phyloP scores from a whole-genome alignment of 805 yeast genomes.

The Monosporozyma solicola region DNA sequence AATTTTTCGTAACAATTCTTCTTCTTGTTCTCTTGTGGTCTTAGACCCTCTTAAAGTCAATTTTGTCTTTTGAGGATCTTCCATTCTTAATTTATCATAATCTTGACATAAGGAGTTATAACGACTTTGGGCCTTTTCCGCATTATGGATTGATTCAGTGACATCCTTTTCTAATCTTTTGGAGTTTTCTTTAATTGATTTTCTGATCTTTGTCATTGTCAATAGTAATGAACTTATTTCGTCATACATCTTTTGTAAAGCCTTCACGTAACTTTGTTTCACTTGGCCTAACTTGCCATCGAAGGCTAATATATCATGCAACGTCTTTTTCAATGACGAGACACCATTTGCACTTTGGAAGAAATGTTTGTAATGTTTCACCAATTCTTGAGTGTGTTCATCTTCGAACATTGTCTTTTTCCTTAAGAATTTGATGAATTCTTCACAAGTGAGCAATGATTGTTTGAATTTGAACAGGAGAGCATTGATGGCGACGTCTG shows the following conservation, averaged over 20 bases:
- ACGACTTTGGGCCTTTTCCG: constrained; percentile 78
- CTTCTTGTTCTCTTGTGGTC: constrained; percentile 78
- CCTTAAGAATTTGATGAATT: constrained; percentile 67
- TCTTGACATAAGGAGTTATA: constrained; percentile 79
- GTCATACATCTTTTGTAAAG: constrained; percentile 76
- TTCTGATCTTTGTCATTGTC: constrained; percentile 65
- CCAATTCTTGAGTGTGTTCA: constrained; percentile 65
- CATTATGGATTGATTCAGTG: constrained; percentile 66
- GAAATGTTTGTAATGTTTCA: constrained; percentile 53
- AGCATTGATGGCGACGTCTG: constrained; percentile 72
- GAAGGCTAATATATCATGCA: constrained; percentile 61
- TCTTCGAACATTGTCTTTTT: constrained; percentile 72
- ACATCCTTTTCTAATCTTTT: constrained; percentile 77
- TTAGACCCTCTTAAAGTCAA: constrained; percentile 73
- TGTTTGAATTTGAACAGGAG: constrained; percentile 68
- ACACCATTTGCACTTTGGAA: constrained; percentile 15
- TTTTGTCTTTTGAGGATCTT: constrained; percentile 79
- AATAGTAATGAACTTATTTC: constrained; percentile 66
- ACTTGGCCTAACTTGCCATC: constrained; percentile 72
- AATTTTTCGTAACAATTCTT: constrained; percentile 72
- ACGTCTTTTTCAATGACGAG: constrained; percentile 49
- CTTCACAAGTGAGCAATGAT: constrained; percentile 74
- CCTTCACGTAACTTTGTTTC: constrained; percentile 66
- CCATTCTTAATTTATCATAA: constrained; percentile 66
- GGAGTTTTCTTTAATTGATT: constrained; percentile 72